phyloP scores from a whole-genome alignment of 116 monocot species.

The Posidonia oceanica region DNA sequence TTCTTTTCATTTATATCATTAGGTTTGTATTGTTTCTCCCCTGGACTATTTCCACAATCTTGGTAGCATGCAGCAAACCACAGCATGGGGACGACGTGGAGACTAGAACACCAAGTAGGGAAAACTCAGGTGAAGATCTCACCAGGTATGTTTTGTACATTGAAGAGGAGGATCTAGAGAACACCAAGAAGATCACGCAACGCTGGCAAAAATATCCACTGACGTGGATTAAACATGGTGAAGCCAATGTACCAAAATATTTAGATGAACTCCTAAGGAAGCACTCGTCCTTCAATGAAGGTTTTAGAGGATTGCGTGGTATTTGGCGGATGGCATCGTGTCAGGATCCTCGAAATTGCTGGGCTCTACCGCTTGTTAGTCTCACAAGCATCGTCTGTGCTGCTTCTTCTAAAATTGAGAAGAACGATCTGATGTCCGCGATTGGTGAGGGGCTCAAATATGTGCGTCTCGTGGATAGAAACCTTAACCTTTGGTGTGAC shows the following conservation, averaged over 20 bases:
- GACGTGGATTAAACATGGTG: background rate
- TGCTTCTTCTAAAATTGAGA: background rate
- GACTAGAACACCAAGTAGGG: too few relatives aligned
- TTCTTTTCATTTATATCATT: too few relatives aligned
- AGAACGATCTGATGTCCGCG: too few relatives aligned
- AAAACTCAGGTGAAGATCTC: too few relatives aligned
- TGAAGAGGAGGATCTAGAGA: background rate
- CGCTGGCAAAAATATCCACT: background rate
- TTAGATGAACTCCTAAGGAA: background rate
- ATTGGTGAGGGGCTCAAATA: background rate
- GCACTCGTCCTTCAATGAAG: background rate
- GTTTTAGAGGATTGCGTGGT: background rate
- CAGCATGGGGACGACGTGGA: too few relatives aligned
- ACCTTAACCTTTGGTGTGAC: background rate
- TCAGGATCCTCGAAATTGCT: background rate
- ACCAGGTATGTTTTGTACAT: slow-evolving; percentile 1
- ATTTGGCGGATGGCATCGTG: background rate
- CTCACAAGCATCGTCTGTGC: background rate
- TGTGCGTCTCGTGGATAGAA: background rate
- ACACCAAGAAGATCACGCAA: background rate
- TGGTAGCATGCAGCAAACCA: too few relatives aligned
- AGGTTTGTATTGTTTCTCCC: too few relatives aligned
- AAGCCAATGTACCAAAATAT: background rate
- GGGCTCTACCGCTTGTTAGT: background rate
- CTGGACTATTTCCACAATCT: too few relatives aligned